phyloP scores from a whole-genome alignment of 352 stramenopile genomes.

The Phytophthora agathidicida region DNA sequence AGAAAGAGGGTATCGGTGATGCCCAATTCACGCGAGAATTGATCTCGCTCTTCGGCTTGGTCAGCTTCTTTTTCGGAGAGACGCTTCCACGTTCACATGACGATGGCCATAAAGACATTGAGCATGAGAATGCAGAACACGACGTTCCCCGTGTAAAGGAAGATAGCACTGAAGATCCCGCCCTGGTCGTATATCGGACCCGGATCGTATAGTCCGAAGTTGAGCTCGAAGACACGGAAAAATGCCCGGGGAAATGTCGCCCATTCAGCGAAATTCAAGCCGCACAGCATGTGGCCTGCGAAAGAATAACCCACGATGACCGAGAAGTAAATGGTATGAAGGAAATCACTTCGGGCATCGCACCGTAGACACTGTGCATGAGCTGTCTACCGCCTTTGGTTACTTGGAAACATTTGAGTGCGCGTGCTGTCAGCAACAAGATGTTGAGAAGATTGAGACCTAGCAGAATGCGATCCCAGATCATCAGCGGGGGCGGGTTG shows the following conservation, averaged over 20 bases:
- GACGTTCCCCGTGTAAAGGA: slow-evolving; percentile 72
- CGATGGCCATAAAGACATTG: slow-evolving; percentile 81
- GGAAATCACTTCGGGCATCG: slow-evolving; percentile 75
- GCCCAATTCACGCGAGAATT: slow-evolving; percentile 50
- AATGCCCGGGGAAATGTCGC: slow-evolving; percentile 61
- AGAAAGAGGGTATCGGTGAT: slow-evolving; percentile 54
- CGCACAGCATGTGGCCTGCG: slow-evolving; percentile 72
- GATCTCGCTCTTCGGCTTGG: slow-evolving; percentile 46
- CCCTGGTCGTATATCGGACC: slow-evolving; percentile 71
- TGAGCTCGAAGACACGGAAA: slow-evolving; percentile 78
- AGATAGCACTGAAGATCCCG: slow-evolving; percentile 66
- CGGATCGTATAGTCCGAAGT: slow-evolving; percentile 73
- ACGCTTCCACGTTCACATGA: slow-evolving; percentile 75
- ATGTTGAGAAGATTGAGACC: slow-evolving; percentile 75
- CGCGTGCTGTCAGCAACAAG: slow-evolving; percentile 59
- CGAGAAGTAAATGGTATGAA: slow-evolving; percentile 74
- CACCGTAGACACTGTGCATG: slow-evolving; percentile 72
- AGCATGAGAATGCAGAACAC: slow-evolving; percentile 83
- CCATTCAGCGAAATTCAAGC: slow-evolving; percentile 67
- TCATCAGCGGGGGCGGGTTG: slow-evolving; percentile 46
- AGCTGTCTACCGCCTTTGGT: slow-evolving; percentile 64
- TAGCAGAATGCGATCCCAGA: slow-evolving; percentile 68
- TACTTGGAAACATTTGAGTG: slow-evolving; percentile 79
- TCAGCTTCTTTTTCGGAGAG: slow-evolving; percentile 61
- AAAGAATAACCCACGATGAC: slow-evolving; percentile 78